Evolutionary conservation across 768 basidiomycete genomes (phyloP).

Genomic region (Naematelia encephala): DNA sequence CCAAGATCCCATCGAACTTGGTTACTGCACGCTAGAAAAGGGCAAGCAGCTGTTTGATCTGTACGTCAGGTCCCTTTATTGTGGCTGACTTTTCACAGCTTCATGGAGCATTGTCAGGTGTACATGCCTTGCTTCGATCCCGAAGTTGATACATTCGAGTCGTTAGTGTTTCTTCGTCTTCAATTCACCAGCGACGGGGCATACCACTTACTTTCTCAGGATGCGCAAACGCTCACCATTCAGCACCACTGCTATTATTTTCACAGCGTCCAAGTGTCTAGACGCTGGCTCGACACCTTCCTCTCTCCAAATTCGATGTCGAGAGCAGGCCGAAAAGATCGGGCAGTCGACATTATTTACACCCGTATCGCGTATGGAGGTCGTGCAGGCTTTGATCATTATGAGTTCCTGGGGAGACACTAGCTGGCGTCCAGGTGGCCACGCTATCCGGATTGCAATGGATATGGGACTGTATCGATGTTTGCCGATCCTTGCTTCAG

Average conservation of each 20-base stretch:
- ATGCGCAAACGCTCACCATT: slow-evolving; percentile 38
- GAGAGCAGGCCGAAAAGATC: slow-evolving; percentile 42
- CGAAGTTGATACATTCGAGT: slow-evolving; percentile 37
- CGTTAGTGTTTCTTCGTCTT: too few species aligned
- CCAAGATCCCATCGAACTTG: slow-evolving; percentile 32
- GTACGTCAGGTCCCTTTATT: slow-evolving; percentile 14
- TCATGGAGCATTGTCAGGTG: slow-evolving; percentile 30
- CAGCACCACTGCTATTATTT: slow-evolving; percentile 30
- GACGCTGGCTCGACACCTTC: slow-evolving; percentile 27
- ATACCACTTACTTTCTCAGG: slow-evolving; percentile 11
- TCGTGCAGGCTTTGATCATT: slow-evolving; percentile 38
- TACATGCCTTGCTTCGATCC: slow-evolving; percentile 44
- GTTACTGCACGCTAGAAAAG: slow-evolving; percentile 26
- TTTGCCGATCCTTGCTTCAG: slow-evolving; percentile 29
- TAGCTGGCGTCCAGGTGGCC: slow-evolving; percentile 39
- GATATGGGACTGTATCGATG: slow-evolving; percentile 40
- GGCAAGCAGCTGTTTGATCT: slow-evolving; percentile 33
- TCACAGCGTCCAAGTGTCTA: slow-evolving; percentile 25
- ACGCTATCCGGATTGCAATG: slow-evolving; percentile 40
- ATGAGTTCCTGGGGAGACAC: slow-evolving; percentile 43
- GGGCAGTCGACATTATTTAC: slow-evolving; percentile 41
- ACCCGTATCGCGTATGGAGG: slow-evolving; percentile 37
- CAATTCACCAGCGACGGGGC: background rate
- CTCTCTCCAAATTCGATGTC: slow-evolving; percentile 26
- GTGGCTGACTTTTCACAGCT: slow-evolving; percentile 21